Percentiles rank a stretch among this genome's conserved stretches.
Evolutionary conservation across 495 filamentous ascomycete species (phyloP).

Genomic region (Lepidopterella palustris): DNA sequence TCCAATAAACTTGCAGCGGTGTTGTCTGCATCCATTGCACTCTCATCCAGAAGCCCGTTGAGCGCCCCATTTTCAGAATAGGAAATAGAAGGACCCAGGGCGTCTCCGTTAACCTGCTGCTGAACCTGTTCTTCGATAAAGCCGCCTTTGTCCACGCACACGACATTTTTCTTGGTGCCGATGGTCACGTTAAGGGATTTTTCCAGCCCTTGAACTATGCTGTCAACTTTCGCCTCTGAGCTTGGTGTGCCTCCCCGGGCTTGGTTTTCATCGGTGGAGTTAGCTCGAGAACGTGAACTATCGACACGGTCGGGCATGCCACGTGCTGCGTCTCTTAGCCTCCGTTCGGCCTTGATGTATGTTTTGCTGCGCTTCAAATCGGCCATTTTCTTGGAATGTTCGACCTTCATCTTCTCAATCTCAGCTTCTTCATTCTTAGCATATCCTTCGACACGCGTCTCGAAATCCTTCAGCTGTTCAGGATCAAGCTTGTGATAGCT

Average conservation of each 20-base stretch:
- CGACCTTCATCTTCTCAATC: constrained; percentile 71
- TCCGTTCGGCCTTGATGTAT: constrained; percentile 33
- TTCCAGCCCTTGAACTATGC: constrained; percentile 34
- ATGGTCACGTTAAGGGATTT: constrained; percentile 29
- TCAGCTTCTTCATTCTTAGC: constrained; percentile 63
- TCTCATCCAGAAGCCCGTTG: constrained; percentile 16
- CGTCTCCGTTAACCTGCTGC: constrained; percentile 4
- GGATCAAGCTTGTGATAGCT: constrained; percentile 51
- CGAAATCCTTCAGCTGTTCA: constrained; percentile 68
- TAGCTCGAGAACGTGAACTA: not conserved
- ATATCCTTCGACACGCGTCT: constrained; percentile 60
- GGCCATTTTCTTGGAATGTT: constrained; percentile 66
- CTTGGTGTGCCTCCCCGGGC: not conserved
- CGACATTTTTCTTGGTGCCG: constrained; percentile 26
- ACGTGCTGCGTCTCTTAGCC: constrained; percentile 28
- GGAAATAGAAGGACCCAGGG: not conserved
- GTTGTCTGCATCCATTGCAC: constrained; percentile 21
- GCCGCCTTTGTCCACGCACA: constrained; percentile 37
- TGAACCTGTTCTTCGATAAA: constrained; percentile 30
- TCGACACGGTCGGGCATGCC: not conserved
- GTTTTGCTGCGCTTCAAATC: constrained; percentile 59
- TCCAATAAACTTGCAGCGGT: constrained; percentile 28
- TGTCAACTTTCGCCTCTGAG: constrained; percentile 26
- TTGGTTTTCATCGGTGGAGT: constrained; percentile 3
- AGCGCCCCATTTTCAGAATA: not conserved